A percentile compares a stretch with the other conserved stretches of the same genome.
phyloP scores from a whole-genome alignment of 441 rosid species.

The Jatropha multifida region DNA sequence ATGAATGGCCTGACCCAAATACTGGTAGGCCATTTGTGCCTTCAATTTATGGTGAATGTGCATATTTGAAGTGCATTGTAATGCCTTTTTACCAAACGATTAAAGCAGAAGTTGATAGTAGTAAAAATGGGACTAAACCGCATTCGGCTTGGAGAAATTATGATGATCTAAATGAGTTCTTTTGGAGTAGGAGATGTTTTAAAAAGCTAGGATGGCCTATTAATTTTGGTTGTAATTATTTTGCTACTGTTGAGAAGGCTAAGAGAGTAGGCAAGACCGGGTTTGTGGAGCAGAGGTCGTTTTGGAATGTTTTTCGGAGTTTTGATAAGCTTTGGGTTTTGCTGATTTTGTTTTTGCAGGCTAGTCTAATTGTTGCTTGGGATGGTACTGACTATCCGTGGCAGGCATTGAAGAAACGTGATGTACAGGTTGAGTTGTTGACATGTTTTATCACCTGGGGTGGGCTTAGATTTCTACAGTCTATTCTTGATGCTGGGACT shows the following conservation, averaged over 20 bases:
- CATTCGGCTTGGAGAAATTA: constrained; percentile 91
- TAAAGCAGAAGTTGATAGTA: constrained; percentile 61
- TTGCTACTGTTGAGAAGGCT: constrained; percentile 36
- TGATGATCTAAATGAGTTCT: constrained; percentile 86
- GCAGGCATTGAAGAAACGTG: constrained; percentile 50
- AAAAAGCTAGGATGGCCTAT: constrained; percentile 81
- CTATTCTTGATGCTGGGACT: constrained; percentile 67
- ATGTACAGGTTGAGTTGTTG: constrained; percentile 65
- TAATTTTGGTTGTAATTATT: constrained; percentile 61
- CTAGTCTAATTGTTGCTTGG: constrained; percentile 86
- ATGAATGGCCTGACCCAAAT: constrained; percentile 64
- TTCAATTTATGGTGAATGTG: constrained; percentile 72
- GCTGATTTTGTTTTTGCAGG: constrained; percentile 79
- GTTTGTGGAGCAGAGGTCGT: constrained; percentile 92
- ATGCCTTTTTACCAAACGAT: constrained; percentile 75
- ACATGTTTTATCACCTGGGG: constrained; percentile 86
- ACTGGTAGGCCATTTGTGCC: constrained; percentile 76
- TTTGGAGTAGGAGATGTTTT: constrained; percentile 86
- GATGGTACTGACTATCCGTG: constrained; percentile 47
- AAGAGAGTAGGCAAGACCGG: constrained; percentile 84
- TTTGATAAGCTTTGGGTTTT: constrained; percentile 90
- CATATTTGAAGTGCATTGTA: constrained; percentile 63
- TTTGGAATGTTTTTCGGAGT: constrained; percentile 77
- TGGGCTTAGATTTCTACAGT: constrained; percentile 72
- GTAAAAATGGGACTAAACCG: constrained; percentile 70